These are phyloP conservation scores for Cadophora luteo-olivacea DNA, from an alignment of 2,329 filamentous ascomycete genomes.

Conservation along the genomic window DNA sequence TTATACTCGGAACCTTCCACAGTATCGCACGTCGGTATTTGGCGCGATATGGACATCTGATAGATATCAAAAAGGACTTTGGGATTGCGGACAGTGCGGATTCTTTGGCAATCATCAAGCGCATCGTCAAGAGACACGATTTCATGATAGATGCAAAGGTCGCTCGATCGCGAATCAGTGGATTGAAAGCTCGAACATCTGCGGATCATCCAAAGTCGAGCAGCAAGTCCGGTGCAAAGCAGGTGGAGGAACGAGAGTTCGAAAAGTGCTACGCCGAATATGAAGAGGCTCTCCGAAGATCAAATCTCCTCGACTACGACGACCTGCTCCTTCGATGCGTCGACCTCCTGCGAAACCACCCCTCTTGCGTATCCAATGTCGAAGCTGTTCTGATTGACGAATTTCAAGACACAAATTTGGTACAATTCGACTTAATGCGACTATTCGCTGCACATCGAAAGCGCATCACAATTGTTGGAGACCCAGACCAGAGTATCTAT, in stretches of 20 bases:
- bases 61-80: constrained; percentile 84
- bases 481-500: constrained; percentile 98
- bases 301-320: constrained; percentile 92
- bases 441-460: constrained; percentile 76
- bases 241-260: constrained; percentile 67
- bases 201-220: constrained; percentile 50
- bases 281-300: constrained; percentile 73
- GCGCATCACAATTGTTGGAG: constrained; percentile 92
- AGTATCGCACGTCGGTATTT: constrained; percentile 89
- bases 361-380: constrained; percentile 85
- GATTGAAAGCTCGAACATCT: constrained; percentile 64
- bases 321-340: constrained; percentile 87
- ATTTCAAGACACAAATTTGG: constrained; percentile 95
- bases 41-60: constrained; percentile 80
- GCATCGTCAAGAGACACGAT: constrained; percentile 79
- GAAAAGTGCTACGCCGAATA: constrained; percentile 78
- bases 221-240: constrained; percentile 39
- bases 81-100: constrained; percentile 89
- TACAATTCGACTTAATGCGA: constrained; percentile 94
- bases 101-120: constrained; percentile 77
- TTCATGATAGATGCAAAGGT: constrained; percentile 71
- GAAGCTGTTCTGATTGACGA: constrained; percentile 94
- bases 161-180: constrained; percentile 79
- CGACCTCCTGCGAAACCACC: constrained; percentile 75
- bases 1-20: constrained; percentile 94